Evolutionary conservation across 129 eudicot species (phyloP), one percentile per base, ranked within the genome.

Genomic region (Lactuca saligna): DNA sequence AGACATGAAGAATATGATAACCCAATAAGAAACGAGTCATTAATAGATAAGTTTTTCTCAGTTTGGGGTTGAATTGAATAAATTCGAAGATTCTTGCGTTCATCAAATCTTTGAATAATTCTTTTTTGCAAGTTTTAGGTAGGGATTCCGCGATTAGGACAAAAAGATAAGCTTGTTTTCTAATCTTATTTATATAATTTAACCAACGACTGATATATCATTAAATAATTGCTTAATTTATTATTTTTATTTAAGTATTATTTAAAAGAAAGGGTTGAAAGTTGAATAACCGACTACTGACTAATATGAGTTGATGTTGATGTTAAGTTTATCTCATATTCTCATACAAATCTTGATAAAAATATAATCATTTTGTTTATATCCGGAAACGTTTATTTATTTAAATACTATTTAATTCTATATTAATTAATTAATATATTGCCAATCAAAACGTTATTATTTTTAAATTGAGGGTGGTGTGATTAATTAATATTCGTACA

Each of bases 1-100:
- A 46, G 51, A 12, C 5, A 11, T 12, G 44, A 59, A 35, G 57
- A 59, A 46, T 71, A 46, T 1, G 38, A 20, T 25, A 63, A 29
- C 16, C 62, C 39, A 25, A 57, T 46, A n/a, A 54, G 7, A 73
- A 3, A 60, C 7, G 51, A 55, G 66, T 64, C 56, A 15, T 42
- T 74, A 64, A 55, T 57, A 32, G 39, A 63, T 56, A n/a, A 38
- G 54, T 10, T 14, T 37, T 60, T 51, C n/a, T 12, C 20, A 38
- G 6, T 60, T 35, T 42, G 12, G 62, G 41, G 34, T 70, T 57
- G 54, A 70, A 72, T 73, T 78, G 60, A 70, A 66, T 68, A 16
- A 66, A 55, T 70, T 74, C 70, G 65, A 81, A 84, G 89, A 84
- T 81, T 84, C 86, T 78, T 49, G 54, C 61, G 37, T 63, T 73